These are phyloP conservation scores for Dothideomycetes sp. DNA, from an alignment of 2,329 filamentous ascomycete genomes.

Conservation along the genomic window DNA sequence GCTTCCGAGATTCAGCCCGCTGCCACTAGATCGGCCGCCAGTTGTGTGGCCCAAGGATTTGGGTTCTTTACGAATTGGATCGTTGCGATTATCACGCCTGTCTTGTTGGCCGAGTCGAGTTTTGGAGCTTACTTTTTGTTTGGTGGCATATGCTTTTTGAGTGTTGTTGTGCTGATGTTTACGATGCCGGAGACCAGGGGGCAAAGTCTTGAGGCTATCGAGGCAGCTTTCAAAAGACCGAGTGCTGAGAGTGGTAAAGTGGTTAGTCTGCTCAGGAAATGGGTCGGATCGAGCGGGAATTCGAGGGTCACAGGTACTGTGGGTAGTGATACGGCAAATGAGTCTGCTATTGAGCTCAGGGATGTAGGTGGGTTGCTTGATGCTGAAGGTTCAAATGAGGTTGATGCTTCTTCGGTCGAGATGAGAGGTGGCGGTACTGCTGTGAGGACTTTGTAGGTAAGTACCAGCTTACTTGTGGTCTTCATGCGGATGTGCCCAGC, in stretches of 20 bases:
- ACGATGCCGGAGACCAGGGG: constrained; percentile 15
- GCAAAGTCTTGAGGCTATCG: constrained; percentile 12
- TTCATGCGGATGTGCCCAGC: too few species aligned
- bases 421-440: too few species aligned
- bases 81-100: constrained; percentile 36
- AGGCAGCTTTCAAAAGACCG: constrained; percentile 10
- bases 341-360: not conserved
- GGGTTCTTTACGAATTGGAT: constrained; percentile 38
- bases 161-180: constrained; percentile 10
- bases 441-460: too few species aligned
- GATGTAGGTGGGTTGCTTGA: not conserved
- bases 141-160: constrained; percentile 17
- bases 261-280: not conserved
- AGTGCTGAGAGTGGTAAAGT: not conserved
- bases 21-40: constrained; percentile 45
- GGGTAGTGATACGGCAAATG: not conserved
- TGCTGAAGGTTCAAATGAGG: not conserved
- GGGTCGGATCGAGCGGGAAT: not conserved
- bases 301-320: not conserved
- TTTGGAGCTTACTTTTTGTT: constrained; percentile 29
- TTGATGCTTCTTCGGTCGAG: not conserved
- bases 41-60: constrained; percentile 42
- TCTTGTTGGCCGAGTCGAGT: constrained; percentile 38
- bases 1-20: constrained; percentile 48
- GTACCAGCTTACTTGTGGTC: too few species aligned